Evolutionary conservation across 2,329 filamentous ascomycete species (phyloP).

Genomic region (Colletotrichum sp.): DNA sequence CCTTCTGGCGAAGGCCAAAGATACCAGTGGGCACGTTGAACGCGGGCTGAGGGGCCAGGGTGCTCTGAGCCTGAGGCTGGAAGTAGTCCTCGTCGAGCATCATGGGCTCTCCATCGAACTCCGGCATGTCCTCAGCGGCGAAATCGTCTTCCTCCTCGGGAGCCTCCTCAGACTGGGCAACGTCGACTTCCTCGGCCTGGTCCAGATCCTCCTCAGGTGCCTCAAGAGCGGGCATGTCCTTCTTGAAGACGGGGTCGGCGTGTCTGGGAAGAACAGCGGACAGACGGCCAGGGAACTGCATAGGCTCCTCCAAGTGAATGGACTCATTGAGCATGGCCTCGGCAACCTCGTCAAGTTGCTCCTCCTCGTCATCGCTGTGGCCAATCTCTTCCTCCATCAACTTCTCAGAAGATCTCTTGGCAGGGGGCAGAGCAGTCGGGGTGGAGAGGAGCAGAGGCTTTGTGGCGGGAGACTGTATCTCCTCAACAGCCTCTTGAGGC

Average conservation of each 20-base stretch:
- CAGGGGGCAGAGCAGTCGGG: constrained; percentile 25
- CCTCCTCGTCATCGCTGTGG: constrained; percentile 21
- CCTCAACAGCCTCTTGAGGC: constrained; percentile 23
- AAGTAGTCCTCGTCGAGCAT: constrained; percentile 28
- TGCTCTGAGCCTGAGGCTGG: constrained; percentile 24
- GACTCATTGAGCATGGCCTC: constrained; percentile 28
- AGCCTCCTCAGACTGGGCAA: not conserved
- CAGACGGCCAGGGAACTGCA: constrained; percentile 49
- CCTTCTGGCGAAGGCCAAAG: constrained; percentile 54
- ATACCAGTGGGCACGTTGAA: constrained; percentile 30
- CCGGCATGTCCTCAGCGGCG: not conserved
- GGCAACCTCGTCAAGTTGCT: constrained; percentile 26
- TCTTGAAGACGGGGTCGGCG: constrained; percentile 41
- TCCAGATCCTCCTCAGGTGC: not conserved
- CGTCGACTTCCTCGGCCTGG: not conserved
- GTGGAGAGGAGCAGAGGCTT: constrained; percentile 40
- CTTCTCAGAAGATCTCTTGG: constrained; percentile 38
- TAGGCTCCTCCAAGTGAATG: constrained; percentile 35
- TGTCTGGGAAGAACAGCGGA: constrained; percentile 50
- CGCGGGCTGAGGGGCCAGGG: constrained; percentile 31
- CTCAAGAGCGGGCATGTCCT: constrained; percentile 33
- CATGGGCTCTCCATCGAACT: constrained; percentile 22
- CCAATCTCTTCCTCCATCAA: constrained; percentile 38
- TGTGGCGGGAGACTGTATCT: constrained; percentile 34
- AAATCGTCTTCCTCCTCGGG: constrained; percentile 11